Percentiles rank a stretch among this genome's conserved stretches.
Evolutionary conservation across 495 filamentous ascomycete species (phyloP).

Genomic region (Extremus antarcticus): DNA sequence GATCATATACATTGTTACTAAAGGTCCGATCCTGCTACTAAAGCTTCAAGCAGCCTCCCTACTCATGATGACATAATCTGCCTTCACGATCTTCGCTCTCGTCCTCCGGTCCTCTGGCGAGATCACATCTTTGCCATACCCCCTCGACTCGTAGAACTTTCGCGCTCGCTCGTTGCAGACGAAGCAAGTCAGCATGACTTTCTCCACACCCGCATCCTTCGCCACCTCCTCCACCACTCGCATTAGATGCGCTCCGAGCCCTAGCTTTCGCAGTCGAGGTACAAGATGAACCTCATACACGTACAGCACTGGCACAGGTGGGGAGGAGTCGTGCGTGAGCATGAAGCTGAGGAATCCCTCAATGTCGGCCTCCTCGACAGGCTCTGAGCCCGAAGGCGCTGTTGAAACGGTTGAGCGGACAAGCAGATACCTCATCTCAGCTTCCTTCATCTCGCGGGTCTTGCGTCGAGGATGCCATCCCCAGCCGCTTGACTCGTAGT

Average conservation of each 20-base stretch:
- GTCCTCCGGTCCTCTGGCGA: conserved; percentile 12
- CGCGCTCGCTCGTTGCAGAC: conserved; percentile 49
- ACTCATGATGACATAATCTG: conserved; percentile 20
- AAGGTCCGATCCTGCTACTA: too few relatives aligned
- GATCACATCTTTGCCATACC: conserved; percentile 42
- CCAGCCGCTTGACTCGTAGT: conserved; percentile 51
- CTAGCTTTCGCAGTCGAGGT: conserved; percentile 40
- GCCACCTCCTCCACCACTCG: conserved; percentile 24
- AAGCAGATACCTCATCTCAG: conserved; percentile 40
- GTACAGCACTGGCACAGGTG: conserved; percentile 67
- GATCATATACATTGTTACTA: too few relatives aligned
- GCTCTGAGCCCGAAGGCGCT: background rate
- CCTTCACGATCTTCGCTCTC: conserved; percentile 10
- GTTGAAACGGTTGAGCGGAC: conserved; percentile 5
- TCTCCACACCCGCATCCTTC: conserved; percentile 39
- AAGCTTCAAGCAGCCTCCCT: conserved; percentile 30
- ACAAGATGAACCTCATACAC: conserved; percentile 80
- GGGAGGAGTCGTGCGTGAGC: conserved; percentile 67
- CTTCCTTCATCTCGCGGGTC: conserved; percentile 60
- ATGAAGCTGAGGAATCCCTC: conserved; percentile 69
- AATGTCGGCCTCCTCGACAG: conserved; percentile 1
- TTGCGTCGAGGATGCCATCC: conserved; percentile 68
- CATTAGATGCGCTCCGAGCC: conserved; percentile 31
- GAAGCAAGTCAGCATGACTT: conserved; percentile 82
- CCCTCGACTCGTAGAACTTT: conserved; percentile 56